Evolutionary conservation across 108 stramenopile species (phyloP).

Genomic region (Cyclotella atomus): DNA sequence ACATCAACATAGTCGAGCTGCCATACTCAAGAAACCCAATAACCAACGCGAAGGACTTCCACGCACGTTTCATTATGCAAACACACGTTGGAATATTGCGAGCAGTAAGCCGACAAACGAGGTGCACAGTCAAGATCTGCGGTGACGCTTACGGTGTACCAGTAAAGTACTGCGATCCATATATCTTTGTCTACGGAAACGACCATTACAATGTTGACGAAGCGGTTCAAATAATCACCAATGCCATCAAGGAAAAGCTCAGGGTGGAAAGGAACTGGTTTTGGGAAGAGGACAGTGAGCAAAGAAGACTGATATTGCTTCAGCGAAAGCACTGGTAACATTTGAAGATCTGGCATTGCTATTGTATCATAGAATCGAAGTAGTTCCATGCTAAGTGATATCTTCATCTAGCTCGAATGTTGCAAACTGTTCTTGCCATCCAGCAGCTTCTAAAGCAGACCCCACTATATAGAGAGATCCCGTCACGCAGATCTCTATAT

Average conservation of each 20-base stretch:
- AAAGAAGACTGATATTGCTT: background rate
- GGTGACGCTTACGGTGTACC: conserved; percentile 2
- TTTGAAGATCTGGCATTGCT: too few species aligned
- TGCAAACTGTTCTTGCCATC: conserved; percentile 48
- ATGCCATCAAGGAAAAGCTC: conserved; percentile 5
- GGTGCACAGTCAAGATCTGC: background rate
- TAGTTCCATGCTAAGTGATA: too few species aligned
- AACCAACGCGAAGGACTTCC: background rate
- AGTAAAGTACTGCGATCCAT: conserved; percentile 11
- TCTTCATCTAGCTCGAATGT: background rate
- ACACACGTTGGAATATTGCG: background rate
- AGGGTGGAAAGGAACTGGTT: background rate
- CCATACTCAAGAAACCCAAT: background rate
- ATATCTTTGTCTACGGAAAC: conserved; percentile 14
- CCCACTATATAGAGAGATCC: conserved; percentile 87
- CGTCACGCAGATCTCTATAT: conserved; percentile 67
- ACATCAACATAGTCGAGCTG: background rate
- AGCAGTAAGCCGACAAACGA: background rate
- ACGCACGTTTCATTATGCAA: background rate
- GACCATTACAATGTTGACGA: conserved; percentile 9
- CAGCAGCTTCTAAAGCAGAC: conserved; percentile 54
- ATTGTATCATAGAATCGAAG: too few species aligned
- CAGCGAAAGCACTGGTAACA: too few species aligned
- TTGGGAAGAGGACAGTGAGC: conserved; percentile 1
- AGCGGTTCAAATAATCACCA: conserved; percentile 4